Conservation (phyloP, 2,329 filamentous ascomycete genomes). For the Teratosphaeria pseudoeucalypti region DNA sequence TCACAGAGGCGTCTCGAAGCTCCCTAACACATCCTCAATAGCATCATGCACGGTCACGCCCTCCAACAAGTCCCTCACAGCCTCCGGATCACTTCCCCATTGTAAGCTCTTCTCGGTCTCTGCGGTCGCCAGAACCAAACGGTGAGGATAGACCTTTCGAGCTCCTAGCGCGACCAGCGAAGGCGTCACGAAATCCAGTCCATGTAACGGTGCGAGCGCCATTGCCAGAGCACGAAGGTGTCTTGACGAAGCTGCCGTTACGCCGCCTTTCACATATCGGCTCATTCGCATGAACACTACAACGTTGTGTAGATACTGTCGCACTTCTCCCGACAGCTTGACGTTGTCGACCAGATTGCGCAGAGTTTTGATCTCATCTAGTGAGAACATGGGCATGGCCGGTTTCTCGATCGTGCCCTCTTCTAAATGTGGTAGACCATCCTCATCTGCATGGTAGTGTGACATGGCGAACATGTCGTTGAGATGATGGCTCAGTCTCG, state of each 20-base stretch:
- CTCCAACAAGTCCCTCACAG: conserved; percentile 57
- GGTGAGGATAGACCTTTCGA: conserved; percentile 79
- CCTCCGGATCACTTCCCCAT: conserved; percentile 73
- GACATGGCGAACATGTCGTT: conserved; percentile 84
- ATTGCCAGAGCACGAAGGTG: conserved; percentile 51
- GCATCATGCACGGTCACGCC: conserved; percentile 45
- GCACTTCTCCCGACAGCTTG: conserved; percentile 63
- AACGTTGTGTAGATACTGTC: conserved; percentile 79
- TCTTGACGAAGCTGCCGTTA: conserved; percentile 67
- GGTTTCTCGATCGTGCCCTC: conserved; percentile 31
- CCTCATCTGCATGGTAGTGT: conserved; percentile 64
- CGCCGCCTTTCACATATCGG: conserved; percentile 67
- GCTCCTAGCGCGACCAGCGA: conserved; percentile 73
- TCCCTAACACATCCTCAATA: conserved; percentile 48
- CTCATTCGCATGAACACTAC: conserved; percentile 79
- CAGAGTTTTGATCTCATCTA: conserved; percentile 46
- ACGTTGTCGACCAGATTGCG: conserved; percentile 49
- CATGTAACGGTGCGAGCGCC: conserved; percentile 71
- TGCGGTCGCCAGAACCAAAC: conserved; percentile 59
- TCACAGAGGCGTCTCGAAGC: conserved; percentile 45
- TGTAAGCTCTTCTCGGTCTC: conserved; percentile 77
- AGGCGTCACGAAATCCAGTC: conserved; percentile 70
- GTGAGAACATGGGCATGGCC: conserved; percentile 14
- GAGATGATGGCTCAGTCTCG: conserved; percentile 33
- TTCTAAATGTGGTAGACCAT: conserved; percentile 68